Evolutionary conservation across 169 alveolate genomes (phyloP), one percentile per base, ranked within the genome.

Genomic region (Ichthyophthirius multifiliis): DNA sequence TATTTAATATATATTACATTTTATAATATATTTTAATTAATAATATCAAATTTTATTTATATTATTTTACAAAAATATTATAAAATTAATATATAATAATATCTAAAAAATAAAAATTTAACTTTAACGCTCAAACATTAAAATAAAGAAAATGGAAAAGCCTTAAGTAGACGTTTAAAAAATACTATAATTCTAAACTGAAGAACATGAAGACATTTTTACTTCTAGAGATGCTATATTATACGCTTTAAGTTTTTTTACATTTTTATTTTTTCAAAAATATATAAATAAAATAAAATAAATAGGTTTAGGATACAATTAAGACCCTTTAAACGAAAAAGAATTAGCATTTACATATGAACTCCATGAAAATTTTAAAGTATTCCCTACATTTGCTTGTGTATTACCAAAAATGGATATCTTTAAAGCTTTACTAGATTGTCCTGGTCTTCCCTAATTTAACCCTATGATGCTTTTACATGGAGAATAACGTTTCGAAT

Each of bases 401-500:
- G 83, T 87, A 5, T 83, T 91, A 43, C 84, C 83, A 5, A 47
- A 74, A 31, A 34, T 83, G 4, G 93, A 88, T 64, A 16, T 91
- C 12, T 76, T 94, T 5, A 84, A 75, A 30, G 89, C 87, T 16
- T 74, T 92, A 1, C 46, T 73, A 2, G 39, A 48, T n/a, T 86
- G 92, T 65, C 96, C 95, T 75, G 98, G 97, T 20, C 23, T 93
- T 6, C 98, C 98, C 32, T 82, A 82, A 15, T 93, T 93, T 67
- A 90, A 93, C 76, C 96, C 96, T 15, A 93, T 92, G 96, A 83
- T 77, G 84, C 83, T 95, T 16, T 87, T 95, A 18, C 96, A 95
- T 77, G 97, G 97, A 23, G 97, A 95, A 86, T 89, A 95, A 44
- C 89, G 89, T 43, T 45, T 93, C 4, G 79, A 85, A 35, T 16